Conservation (phyloP, 345 rosid species). For the Linum usitatissimum region DNA sequence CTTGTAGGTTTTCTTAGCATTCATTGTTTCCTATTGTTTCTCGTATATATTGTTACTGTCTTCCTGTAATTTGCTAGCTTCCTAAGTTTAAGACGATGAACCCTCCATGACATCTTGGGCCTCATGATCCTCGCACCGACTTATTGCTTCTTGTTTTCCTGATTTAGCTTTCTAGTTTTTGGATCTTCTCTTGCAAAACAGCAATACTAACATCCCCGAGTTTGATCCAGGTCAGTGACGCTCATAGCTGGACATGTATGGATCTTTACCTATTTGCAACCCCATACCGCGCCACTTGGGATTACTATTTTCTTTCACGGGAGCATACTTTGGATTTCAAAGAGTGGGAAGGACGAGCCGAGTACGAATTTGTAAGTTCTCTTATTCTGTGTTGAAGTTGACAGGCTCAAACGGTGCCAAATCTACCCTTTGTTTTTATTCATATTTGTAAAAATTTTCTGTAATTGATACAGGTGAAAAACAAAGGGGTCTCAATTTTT, state of each 20-base stretch:
- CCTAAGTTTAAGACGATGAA: neutral
- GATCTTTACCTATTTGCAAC: conserved; percentile 93
- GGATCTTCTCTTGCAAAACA: too few relatives aligned
- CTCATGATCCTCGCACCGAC: neutral
- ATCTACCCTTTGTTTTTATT: conserved; percentile 11
- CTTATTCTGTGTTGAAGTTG: neutral
- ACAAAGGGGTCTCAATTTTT: conserved; percentile 79
- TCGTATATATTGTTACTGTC: neutral
- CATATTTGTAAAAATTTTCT: neutral
- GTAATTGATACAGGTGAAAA: conserved; percentile 52
- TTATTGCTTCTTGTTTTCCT: too few relatives aligned
- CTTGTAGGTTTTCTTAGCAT: neutral
- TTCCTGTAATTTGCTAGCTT: neutral
- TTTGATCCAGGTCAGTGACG: conserved; percentile 48
- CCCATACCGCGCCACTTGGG: conserved; percentile 94
- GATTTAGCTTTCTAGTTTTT: neutral
- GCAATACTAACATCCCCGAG: too few relatives aligned
- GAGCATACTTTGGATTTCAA: conserved; percentile 73
- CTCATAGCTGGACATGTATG: conserved; percentile 98
- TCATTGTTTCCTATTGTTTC: neutral
- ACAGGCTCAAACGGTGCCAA: neutral
- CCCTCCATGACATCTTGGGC: neutral
- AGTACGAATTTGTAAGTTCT: conserved; percentile 70
- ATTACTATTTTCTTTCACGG: conserved; percentile 69
- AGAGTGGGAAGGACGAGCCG: conserved; percentile 82